phyloP scores from a whole-genome alignment of 371 early-diverging fungal genomes.

The Mortierella sp. region DNA sequence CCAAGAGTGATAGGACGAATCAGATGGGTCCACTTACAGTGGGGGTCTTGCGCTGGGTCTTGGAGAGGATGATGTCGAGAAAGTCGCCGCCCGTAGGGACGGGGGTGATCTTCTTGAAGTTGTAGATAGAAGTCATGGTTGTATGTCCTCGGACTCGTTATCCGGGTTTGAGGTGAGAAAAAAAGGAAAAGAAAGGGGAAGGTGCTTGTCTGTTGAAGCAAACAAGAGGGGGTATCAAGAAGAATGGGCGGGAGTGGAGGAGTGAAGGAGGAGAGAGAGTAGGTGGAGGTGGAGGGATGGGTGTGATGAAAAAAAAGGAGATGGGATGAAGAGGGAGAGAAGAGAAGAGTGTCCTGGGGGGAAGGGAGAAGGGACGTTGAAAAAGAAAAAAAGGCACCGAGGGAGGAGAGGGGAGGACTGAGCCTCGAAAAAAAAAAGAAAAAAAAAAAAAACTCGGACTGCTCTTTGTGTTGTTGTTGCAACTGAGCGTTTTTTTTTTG shows the following conservation, averaged over 20 bases:
- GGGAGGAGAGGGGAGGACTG: background rate
- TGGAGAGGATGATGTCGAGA: conserved; percentile 98
- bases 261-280: background rate
- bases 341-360: no score
- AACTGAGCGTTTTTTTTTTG: background rate
- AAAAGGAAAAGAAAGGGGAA: conserved; percentile 5
- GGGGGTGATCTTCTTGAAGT: conserved; percentile 98
- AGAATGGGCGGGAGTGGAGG: background rate
- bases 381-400: conserved; percentile 4
- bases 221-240: conserved; percentile 22
- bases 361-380: background rate
- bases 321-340: background rate
- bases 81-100: conserved; percentile 97
- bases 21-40: conserved; percentile 83
- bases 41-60: conserved; percentile 99
- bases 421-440: background rate
- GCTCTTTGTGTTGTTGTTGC: no score
- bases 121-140: conserved; percentile 78
- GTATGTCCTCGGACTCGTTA: conserved; percentile 15
- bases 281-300: background rate
- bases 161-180: conserved; percentile 3
- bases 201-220: background rate
- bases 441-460: conserved; percentile 14
- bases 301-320: no score
- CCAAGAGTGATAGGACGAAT: background rate